Percentiles rank a stretch among this genome's conserved stretches.
Conservation (phyloP, 1,284 basidiomycete species). For the Fistulinella cinereoalba region DNA sequence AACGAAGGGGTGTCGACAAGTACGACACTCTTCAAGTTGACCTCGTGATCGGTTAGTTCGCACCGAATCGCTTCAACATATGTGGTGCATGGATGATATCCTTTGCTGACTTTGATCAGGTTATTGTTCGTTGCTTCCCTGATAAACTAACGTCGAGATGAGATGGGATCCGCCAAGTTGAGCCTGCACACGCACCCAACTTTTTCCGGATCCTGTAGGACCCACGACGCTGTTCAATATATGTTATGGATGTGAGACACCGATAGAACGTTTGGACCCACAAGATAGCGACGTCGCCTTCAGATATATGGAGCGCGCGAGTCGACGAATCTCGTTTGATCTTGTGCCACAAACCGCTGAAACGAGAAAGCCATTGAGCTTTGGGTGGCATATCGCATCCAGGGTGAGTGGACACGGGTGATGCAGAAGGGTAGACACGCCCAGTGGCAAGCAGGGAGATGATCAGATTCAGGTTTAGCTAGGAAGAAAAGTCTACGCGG, state of each 20-base stretch:
- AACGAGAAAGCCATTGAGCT: not conserved
- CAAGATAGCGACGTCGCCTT: slow-evolving; percentile 20
- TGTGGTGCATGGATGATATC: slow-evolving; percentile 12
- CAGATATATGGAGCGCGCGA: slow-evolving; percentile 6
- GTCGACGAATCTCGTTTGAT: slow-evolving; percentile 8
- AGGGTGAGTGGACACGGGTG: no score
- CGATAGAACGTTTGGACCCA: not conserved
- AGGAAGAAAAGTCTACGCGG: no score
- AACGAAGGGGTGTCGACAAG: slow-evolving; percentile 24
- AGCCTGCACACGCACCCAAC: slow-evolving; percentile 17
- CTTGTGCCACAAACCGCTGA: slow-evolving; percentile 9
- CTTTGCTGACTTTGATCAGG: slow-evolving; percentile 7
- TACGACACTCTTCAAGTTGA: slow-evolving; percentile 11
- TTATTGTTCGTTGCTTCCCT: slow-evolving; percentile 12
- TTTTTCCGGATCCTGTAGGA: slow-evolving; percentile 25
- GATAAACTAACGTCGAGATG: slow-evolving; percentile 11
- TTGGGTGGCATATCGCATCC: no score
- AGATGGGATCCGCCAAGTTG: no score
- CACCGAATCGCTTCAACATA: slow-evolving; percentile 18
- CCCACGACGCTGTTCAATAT: slow-evolving; percentile 16
- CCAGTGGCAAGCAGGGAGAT: no score
- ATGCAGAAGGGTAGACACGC: no score
- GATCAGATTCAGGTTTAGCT: no score
- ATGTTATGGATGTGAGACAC: not conserved
- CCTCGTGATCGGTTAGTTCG: slow-evolving; percentile 12